These are phyloP conservation scores for Lizanozyma gosingica DNA, from an alignment of 1,139 yeast species.

Conservation along the genomic window DNA sequence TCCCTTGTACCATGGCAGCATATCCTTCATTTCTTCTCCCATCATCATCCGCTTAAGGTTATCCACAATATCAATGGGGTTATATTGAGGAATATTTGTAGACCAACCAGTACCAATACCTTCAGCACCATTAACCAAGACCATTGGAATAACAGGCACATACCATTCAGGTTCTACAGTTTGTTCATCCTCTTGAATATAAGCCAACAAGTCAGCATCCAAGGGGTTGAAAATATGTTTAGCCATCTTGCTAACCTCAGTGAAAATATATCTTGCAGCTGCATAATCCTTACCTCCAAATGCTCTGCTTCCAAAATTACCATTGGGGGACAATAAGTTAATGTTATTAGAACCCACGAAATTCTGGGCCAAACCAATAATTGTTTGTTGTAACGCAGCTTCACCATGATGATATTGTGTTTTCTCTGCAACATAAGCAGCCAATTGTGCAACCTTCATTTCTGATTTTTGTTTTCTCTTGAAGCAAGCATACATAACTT, in stretches of 20 bases:
- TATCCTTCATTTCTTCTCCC: slow-evolving; percentile 59
- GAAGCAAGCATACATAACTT: slow-evolving; percentile 82
- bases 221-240: slow-evolving; percentile 66
- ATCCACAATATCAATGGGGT: slow-evolving; percentile 73
- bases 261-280: slow-evolving; percentile 95
- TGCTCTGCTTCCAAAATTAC: slow-evolving; percentile 95
- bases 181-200: slow-evolving; percentile 87
- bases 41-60: slow-evolving; percentile 69
- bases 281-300: slow-evolving; percentile 98
- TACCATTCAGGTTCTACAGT: slow-evolving; percentile 97
- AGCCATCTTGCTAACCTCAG: slow-evolving; percentile 73
- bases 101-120: slow-evolving; percentile 99
- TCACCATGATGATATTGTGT: slow-evolving; percentile 98
- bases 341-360: slow-evolving; percentile 90
- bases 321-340: slow-evolving; percentile 79
- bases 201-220: slow-evolving; percentile 72
- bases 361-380: slow-evolving; percentile 90
- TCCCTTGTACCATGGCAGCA: slow-evolving; percentile 94
- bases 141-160: slow-evolving; percentile 85
- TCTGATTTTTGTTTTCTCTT: slow-evolving; percentile 71
- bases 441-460: slow-evolving; percentile 84
- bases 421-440: slow-evolving; percentile 82
- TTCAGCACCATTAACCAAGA: slow-evolving; percentile 90
- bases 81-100: slow-evolving; percentile 82
- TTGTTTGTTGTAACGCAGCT: slow-evolving; percentile 76